These are phyloP conservation scores for Penicillium pulvis DNA, from an alignment of 495 filamentous ascomycete species.

Conservation along the genomic window DNA sequence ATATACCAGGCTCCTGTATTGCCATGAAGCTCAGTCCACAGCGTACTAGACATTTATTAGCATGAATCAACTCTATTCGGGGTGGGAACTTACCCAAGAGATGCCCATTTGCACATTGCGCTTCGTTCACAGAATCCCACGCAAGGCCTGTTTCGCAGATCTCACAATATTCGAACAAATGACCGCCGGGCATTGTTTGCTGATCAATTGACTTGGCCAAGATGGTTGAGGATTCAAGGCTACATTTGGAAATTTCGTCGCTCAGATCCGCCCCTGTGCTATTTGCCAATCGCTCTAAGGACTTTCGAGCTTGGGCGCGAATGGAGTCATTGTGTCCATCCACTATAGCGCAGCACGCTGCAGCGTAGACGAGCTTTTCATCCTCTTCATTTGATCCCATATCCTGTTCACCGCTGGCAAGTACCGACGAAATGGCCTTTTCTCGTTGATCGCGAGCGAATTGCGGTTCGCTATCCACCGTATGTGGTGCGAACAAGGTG, in stretches of 20 bases:
- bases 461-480: constrained; percentile 7
- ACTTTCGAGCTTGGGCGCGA: constrained; percentile 29
- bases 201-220: constrained; percentile 29
- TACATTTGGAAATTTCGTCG: constrained; percentile 38
- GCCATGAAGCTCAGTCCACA: constrained; percentile 57
- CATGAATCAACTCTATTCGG: constrained; percentile 3
- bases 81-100: constrained; percentile 41
- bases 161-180: constrained; percentile 48
- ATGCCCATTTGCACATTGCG: constrained; percentile 51
- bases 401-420: constrained; percentile 21
- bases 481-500: constrained; percentile 15
- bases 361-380: constrained; percentile 39
- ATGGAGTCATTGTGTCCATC: constrained; percentile 27
- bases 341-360: constrained; percentile 42
- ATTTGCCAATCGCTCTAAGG: constrained; percentile 31
- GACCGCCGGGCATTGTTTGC: constrained; percentile 23
- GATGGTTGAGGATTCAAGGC: constrained; percentile 12
- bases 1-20: constrained; percentile 56
- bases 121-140: constrained; percentile 39
- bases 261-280: constrained; percentile 32
- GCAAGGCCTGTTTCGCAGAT: constrained; percentile 48
- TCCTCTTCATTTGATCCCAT: constrained; percentile 19
- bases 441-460: constrained; percentile 26
- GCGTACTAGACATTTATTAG: constrained; percentile 37
- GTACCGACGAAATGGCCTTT: constrained; percentile 31